Conservation (phyloP, 2,329 filamentous ascomycete genomes). For the Penicillium capsulatum region DNA sequence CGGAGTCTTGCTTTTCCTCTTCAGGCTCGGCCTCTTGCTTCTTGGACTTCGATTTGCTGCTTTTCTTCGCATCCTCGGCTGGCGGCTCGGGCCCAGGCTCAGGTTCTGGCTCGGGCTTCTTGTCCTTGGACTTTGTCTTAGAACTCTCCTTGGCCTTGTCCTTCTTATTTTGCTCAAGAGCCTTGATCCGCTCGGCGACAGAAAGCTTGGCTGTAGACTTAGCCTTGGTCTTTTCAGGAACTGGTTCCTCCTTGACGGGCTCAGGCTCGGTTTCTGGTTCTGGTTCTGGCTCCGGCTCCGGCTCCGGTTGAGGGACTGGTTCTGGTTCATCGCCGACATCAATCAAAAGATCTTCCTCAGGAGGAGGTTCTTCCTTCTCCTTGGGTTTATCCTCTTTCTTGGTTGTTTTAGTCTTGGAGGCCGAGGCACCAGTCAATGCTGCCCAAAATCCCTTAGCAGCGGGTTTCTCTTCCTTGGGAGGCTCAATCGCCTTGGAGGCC, state of each 20-base stretch:
- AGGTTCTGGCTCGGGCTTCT: slow-evolving; percentile 23
- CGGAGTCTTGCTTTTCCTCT: slow-evolving; percentile 36
- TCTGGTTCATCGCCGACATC: slow-evolving; percentile 32
- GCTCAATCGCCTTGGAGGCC: slow-evolving; percentile 24
- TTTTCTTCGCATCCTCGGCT: slow-evolving; percentile 27
- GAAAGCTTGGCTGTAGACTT: not conserved
- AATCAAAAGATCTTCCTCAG: slow-evolving; percentile 33
- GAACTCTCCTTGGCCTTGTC: slow-evolving; percentile 29
- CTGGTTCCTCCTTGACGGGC: slow-evolving; percentile 1
- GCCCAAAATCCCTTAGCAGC: slow-evolving; percentile 44
- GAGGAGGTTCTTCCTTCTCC: slow-evolving; percentile 20
- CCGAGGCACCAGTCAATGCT: slow-evolving; percentile 37
- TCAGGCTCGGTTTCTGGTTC: slow-evolving; percentile 40
- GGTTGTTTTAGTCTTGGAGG: slow-evolving; percentile 43
- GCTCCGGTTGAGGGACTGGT: slow-evolving; percentile 29
- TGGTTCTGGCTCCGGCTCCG: slow-evolving; percentile 32
- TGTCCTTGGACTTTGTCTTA: slow-evolving; percentile 4
- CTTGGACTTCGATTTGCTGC: slow-evolving; percentile 33
- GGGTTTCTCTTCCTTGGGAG: slow-evolving; percentile 36
- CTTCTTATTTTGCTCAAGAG: not conserved
- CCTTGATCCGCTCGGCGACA: not conserved
- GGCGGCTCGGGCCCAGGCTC: slow-evolving; percentile 34
- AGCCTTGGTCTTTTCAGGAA: slow-evolving; percentile 9
- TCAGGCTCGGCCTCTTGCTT: slow-evolving; percentile 18
- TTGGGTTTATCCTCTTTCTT: slow-evolving; percentile 36